Conservation (phyloP, 441 rosid species). For the Pelargonium australe region DNA sequence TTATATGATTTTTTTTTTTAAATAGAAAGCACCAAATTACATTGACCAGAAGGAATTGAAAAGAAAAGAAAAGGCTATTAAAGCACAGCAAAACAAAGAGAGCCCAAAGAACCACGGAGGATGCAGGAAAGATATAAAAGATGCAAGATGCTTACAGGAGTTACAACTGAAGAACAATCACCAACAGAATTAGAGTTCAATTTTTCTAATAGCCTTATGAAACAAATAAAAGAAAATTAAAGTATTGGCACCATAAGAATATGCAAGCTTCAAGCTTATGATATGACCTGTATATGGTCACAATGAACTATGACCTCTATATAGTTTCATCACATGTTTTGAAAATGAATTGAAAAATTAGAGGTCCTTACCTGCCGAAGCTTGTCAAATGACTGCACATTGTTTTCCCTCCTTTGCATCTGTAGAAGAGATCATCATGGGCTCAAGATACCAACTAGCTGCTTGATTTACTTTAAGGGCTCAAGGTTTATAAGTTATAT, state of each 20-base stretch:
- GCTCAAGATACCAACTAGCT: constrained; percentile 8
- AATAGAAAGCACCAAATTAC: too few species aligned
- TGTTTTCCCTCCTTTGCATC: constrained; percentile 99
- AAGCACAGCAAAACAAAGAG: too few species aligned
- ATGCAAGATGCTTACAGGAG: too few species aligned
- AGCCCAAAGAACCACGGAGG: too few species aligned
- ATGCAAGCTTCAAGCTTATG: not conserved
- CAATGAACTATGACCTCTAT: not conserved
- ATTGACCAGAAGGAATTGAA: too few species aligned
- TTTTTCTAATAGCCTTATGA: not conserved
- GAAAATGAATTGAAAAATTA: constrained; percentile 9
- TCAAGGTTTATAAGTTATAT: not conserved
- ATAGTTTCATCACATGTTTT: not conserved
- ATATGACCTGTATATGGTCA: not conserved
- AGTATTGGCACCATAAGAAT: not conserved
- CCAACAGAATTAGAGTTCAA: not conserved
- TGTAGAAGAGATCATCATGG: constrained; percentile 22
- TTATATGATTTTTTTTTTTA: too few species aligned
- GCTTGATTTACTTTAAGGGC: too few species aligned
- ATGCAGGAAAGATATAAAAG: too few species aligned
- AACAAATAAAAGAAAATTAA: not conserved
- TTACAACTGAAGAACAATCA: not conserved
- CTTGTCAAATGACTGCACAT: constrained; percentile 95
- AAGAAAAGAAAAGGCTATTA: too few species aligned
- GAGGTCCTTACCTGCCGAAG: constrained; percentile 71